These are phyloP conservation scores for Kodamaea suecica DNA, from an alignment of 1,139 yeast genomes.

Conservation along the genomic window DNA sequence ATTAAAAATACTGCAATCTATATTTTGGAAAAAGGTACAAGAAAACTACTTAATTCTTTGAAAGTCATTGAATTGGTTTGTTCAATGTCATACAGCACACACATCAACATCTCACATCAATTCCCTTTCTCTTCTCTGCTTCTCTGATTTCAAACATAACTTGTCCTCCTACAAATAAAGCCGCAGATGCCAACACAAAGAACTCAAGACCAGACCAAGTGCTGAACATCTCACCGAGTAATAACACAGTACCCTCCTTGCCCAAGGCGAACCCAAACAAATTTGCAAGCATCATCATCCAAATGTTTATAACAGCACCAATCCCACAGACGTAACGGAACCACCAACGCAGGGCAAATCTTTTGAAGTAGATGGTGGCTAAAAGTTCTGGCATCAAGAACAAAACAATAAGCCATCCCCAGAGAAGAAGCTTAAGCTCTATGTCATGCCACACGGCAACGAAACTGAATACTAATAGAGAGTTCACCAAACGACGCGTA, in stretches of 20 bases:
- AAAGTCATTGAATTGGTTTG: no score
- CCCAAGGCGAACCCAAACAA: conserved; percentile 94
- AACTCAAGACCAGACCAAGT: conserved; percentile 67
- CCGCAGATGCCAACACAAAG: conserved; percentile 59
- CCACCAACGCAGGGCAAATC: conserved; percentile 55
- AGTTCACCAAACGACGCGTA: conserved; percentile 61
- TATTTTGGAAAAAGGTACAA: no score
- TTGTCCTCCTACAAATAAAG: conserved; percentile 81
- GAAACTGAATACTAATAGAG: conserved; percentile 87
- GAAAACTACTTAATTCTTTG: no score
- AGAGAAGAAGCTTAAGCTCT: conserved; percentile 73
- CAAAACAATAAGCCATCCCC: conserved; percentile 95
- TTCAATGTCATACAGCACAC: no score
- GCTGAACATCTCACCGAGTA: conserved; percentile 67
- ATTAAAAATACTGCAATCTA: no score
- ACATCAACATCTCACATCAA: conserved; percentile 69
- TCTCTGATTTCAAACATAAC: conserved; percentile 94
- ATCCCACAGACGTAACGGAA: conserved; percentile 78
- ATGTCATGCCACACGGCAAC: conserved; percentile 99
- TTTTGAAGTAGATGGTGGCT: conserved; percentile 49
- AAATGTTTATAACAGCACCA: conserved; percentile 86
- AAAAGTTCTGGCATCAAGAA: conserved; percentile 85
- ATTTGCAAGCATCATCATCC: conserved; percentile 99
- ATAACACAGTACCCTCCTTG: conserved; percentile 69
- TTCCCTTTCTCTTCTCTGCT: conserved; percentile 77